Evolutionary conservation across 306 rosid genomes (phyloP), one percentile per base, ranked within the genome.

Genomic region (Sicyos baderoa): DNA sequence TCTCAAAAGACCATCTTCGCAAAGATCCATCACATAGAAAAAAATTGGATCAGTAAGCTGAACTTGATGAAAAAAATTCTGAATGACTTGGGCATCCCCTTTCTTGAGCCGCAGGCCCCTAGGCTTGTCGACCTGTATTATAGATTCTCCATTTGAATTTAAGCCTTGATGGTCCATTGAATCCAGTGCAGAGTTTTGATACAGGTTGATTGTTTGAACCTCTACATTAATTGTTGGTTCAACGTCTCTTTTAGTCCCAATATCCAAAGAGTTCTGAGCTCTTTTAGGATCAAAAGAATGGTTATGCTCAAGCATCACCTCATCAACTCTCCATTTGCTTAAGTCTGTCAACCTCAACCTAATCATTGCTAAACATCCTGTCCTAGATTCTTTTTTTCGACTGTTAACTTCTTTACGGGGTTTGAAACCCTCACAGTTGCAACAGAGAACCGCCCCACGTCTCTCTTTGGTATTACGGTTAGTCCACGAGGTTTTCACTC

Each of bases 381-480:
- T 93, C 82, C 98, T 84, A 25, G 98, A 86, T 82, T 93, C 95
- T 79, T 89, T 93, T 82, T 95, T 83, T 14, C 89, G 91, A 73
- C 85, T 86, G 63, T 85, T 89, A 74, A 86, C 95, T 76, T 93
- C 97, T 83, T 89, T 93, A 61, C 77, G 23, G 69, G 89, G 86
- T 80, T 87, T 89, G 75, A 89, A 93, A 76, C 98, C 98, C 80
- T 89, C 98, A 75, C 91, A 87, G 72, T 86, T 93, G 84, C 98
- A 93, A 78, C 98, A 93, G 73, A 93, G 85, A 23, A 93, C 97
- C 18, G 98, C 98, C 70, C 98, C 98, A 45, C 98, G 90, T 82
- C 89, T 93, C 80, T 93, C 98, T 80, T 93, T 89, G 86, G 97
- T 93, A 85, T 93, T 89, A 37, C 97, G 93, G 72, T 88, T 93